These are phyloP conservation scores for Alternaria solani DNA, from an alignment of 2,329 filamentous ascomycete species.

Conservation along the genomic window DNA sequence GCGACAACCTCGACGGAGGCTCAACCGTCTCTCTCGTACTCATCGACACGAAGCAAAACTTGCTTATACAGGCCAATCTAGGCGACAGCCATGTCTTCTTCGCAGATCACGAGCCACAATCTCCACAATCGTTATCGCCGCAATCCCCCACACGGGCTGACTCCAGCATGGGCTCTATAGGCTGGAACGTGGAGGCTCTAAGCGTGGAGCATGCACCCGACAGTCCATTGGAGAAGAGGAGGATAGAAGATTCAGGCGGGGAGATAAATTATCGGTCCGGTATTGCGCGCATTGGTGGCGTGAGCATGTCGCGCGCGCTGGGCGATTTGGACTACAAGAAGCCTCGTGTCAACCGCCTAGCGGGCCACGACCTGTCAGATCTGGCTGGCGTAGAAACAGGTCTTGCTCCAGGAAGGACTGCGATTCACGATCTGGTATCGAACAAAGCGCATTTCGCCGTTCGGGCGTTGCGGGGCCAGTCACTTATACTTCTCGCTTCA, in stretches of 20 bases:
- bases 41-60: constrained; percentile 31
- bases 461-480: constrained; percentile 26
- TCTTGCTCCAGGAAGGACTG: constrained; percentile 31
- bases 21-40: constrained; percentile 35
- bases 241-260: constrained; percentile 35
- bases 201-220: constrained; percentile 32
- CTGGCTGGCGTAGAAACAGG: constrained; percentile 34
- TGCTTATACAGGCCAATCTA: constrained; percentile 33
- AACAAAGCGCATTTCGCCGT: constrained; percentile 35
- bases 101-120: constrained; percentile 20
- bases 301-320: constrained; percentile 36
- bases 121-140: constrained; percentile 12
- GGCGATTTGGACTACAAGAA: constrained; percentile 36
- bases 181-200: constrained; percentile 29
- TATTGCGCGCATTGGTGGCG: constrained; percentile 32
- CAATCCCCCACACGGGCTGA: constrained; percentile 9
- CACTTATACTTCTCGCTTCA: constrained; percentile 30
- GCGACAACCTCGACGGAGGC: constrained; percentile 28
- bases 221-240: constrained; percentile 27
- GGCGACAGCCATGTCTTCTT: constrained; percentile 35
- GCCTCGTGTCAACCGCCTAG: constrained; percentile 35
- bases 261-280: constrained; percentile 33
- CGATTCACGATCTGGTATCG: constrained; percentile 31
- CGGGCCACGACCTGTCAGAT: constrained; percentile 35
- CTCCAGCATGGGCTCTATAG: constrained; percentile 12